Evolutionary conservation across 805 yeast genomes (phyloP), one percentile per base, ranked within the genome.

Genomic region (Candida nitratophila): DNA sequence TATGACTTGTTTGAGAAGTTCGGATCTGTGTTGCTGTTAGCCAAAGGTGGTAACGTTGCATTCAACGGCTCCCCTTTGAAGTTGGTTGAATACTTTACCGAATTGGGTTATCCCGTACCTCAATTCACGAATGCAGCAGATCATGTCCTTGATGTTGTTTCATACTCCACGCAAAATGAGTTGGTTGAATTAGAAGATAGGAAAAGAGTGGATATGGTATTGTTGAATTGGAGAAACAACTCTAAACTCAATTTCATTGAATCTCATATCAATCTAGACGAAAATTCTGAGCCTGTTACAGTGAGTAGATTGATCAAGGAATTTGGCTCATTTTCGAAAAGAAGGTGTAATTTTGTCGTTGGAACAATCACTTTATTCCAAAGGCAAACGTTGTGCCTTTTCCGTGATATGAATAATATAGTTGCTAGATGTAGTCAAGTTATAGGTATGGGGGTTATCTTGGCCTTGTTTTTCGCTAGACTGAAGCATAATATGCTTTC

Each of bases 21-120:
- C 66, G 91, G 88, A 5, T 74, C 83, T 15, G 70, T 88, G n/a
- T 63, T 86, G 32, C 63, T 88, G 35, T 65, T 88, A 21, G 86
- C 89, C 0, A 81, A 79, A 58, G 86, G 90, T 36, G 90, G 91
- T 8, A 57, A 62, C 30, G 87, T 80, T 17, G 79, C 83, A 4
- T 88, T 76, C 56, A 77, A 83, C 59, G 93, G 93, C 0, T 53
- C 66, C 0, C 72, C 81, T 4, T 42, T 45, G 0, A 62, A 60
- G 4, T 61, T 86, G 61, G 60, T 69, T 8, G 47, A 52, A 0
- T 76, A 84, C 59, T 77, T 87, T 44, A 49, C 54, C 0, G 42
- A 53, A 0, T 48, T 74, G 35, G 86, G 86, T 0, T 76, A 66
- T 52, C 66, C 71, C 0, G 76, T 85, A 47, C 90, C 93, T 0